Evolutionary conservation across 305 asterid genomes (phyloP).

Genomic region (Solanum hybrid): DNA sequence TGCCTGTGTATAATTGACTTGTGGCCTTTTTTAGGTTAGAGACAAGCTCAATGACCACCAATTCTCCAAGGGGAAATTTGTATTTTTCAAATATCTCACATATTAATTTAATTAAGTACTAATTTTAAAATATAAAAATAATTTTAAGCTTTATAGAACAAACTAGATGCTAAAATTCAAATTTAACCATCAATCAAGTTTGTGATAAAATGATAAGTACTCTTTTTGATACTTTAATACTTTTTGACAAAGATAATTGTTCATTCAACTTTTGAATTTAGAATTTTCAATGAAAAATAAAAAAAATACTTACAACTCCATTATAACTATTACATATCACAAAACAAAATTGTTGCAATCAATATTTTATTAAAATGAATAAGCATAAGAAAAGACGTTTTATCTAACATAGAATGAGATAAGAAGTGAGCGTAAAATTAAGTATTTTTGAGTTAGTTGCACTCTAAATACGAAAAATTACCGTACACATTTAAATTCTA

Average conservation of each 20-base stretch:
- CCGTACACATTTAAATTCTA: background rate
- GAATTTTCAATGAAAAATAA: too few relatives aligned
- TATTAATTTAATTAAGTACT: background rate
- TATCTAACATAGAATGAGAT: background rate
- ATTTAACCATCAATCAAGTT: background rate
- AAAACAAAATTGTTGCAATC: background rate
- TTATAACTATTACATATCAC: background rate
- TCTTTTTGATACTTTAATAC: accelerated
- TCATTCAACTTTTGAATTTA: too few relatives aligned
- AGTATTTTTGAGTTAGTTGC: background rate
- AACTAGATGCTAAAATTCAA: background rate
- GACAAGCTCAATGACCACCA: background rate
- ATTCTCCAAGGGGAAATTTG: background rate
- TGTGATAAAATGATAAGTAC: background rate
- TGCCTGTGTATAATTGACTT: background rate
- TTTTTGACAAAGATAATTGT: too few relatives aligned
- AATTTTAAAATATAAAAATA: background rate
- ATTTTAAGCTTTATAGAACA: background rate
- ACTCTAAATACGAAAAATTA: background rate
- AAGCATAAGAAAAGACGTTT: background rate
- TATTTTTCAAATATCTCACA: background rate
- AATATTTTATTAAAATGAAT: too few relatives aligned
- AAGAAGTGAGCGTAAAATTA: background rate
- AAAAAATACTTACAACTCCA: background rate
- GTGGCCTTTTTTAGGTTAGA: background rate